A percentile compares a stretch with the other conserved stretches of the same genome.
Conservation (phyloP, 1,139 yeast genomes). For the Nakaseomyces bracarensis region DNA sequence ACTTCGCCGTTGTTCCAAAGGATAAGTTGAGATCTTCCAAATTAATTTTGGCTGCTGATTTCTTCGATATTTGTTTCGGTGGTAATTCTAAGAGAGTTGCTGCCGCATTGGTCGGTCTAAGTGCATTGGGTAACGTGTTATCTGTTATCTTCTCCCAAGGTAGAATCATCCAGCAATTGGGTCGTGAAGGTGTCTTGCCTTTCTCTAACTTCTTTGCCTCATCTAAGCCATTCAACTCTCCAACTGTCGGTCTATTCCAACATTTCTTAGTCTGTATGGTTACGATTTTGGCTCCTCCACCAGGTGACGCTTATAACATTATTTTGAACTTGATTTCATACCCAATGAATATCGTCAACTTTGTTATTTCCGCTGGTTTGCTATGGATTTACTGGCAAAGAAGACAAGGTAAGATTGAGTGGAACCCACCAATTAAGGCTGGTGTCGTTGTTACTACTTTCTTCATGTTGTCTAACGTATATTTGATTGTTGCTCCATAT, state of each 20-base stretch:
- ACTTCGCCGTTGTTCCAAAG: slow-evolving; percentile 68
- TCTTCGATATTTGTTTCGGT: slow-evolving; percentile 69
- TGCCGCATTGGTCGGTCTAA: slow-evolving; percentile 64
- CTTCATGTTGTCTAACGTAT: slow-evolving; percentile 61
- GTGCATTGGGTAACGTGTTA: slow-evolving; percentile 71
- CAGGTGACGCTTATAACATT: slow-evolving; percentile 72
- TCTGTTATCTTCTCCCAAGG: slow-evolving; percentile 75
- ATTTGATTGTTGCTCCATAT: slow-evolving; percentile 72
- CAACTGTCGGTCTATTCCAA: slow-evolving; percentile 42
- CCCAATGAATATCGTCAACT: slow-evolving; percentile 64
- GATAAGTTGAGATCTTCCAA: slow-evolving; percentile 54
- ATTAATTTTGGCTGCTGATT: slow-evolving; percentile 64
- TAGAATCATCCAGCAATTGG: slow-evolving; percentile 66
- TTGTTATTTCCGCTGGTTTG: slow-evolving; percentile 65
- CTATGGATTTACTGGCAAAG: slow-evolving; percentile 54
- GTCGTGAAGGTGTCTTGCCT: slow-evolving; percentile 64
- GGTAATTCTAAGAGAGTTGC: slow-evolving; percentile 54
- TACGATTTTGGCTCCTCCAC: slow-evolving; percentile 59
- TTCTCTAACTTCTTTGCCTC: slow-evolving; percentile 51
- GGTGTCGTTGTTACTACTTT: slow-evolving; percentile 53
- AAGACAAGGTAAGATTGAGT: slow-evolving; percentile 44
- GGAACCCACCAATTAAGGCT: slow-evolving; percentile 75
- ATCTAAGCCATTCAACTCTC: slow-evolving; percentile 44
- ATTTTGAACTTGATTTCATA: slow-evolving; percentile 68
- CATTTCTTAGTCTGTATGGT: slow-evolving; percentile 47